Conservation (phyloP, 2,329 filamentous ascomycete genomes). For the Rhinocladiella similis region DNA sequence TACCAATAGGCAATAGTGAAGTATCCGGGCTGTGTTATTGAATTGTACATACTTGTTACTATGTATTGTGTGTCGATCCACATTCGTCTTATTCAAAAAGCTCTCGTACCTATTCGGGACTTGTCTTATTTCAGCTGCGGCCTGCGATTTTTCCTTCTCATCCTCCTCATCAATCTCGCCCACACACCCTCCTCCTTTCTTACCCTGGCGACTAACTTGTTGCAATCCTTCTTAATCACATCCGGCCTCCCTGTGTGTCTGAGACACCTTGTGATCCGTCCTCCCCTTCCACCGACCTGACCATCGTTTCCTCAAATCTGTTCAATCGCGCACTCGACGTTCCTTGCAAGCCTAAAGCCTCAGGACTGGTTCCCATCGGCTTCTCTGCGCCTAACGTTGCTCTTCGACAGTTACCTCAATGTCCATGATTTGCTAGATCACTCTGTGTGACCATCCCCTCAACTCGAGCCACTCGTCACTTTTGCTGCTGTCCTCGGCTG, state of each 20-base stretch:
- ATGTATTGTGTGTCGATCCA: neutral
- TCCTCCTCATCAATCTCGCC: neutral
- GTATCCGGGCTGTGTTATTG: no score
- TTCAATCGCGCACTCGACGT: slow-evolving; percentile 12
- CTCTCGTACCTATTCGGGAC: neutral
- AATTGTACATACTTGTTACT: no score
- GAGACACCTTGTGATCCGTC: slow-evolving; percentile 22
- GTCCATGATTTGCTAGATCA: slow-evolving; percentile 24
- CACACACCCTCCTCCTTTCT: slow-evolving; percentile 5
- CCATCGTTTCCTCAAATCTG: slow-evolving; percentile 9
- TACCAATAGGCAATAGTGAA: no score
- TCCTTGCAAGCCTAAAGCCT: slow-evolving; percentile 12
- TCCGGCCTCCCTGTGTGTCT: slow-evolving; percentile 17
- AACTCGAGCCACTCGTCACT: slow-evolving; percentile 12
- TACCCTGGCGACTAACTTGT: slow-evolving; percentile 4
- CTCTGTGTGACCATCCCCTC: slow-evolving; percentile 19
- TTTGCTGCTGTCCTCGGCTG: slow-evolving; percentile 6
- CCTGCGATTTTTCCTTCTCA: neutral
- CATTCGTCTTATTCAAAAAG: neutral
- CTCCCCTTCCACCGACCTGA: slow-evolving; percentile 8
- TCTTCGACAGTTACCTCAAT: slow-evolving; percentile 2
- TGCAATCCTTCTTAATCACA: slow-evolving; percentile 9
- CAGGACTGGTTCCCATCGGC: slow-evolving; percentile 28
- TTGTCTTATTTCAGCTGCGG: slow-evolving; percentile 4
- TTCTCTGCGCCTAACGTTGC: slow-evolving; percentile 8